Evolutionary conservation across 305 asterid species (phyloP), one percentile per base, ranked within the genome.

Genomic region (Plantago rigida): DNA sequence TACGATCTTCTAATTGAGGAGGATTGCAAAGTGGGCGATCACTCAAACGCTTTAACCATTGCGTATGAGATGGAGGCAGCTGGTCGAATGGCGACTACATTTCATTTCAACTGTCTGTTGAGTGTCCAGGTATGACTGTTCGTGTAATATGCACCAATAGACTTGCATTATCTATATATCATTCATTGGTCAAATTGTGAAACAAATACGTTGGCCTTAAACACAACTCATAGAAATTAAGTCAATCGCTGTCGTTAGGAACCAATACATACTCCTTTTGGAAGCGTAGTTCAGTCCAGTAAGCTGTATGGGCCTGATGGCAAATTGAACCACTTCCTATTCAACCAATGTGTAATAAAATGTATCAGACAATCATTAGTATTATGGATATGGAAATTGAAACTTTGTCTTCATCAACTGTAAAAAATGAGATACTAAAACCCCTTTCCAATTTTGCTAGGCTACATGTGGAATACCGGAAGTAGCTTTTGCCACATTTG

Each of bases 61-160:
- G 98, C 98, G 53, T 86, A 92, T 59, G 93, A 88, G 74, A 92
- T 92, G 98, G 98, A 92, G 83, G 84, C 94, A 64, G 98, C 98
- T 66, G 98, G 98, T 66, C 83, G 98, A 77, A 86, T 83, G 93
- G 98, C 98, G 5, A 86, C 96, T 31, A 92, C 98, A 14, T 92
- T 78, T 74, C 98, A 92, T 80, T 92, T 92, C 86, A 92, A 92
- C 73, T 84, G 96, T 83, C 96, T 92, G 69, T 71, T 92, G 75
- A 92, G 98, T 22, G 90, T 81, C 59, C 98, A 92, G 96, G 98
- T 92, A 71, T 64, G 31, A 9, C 22, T 61, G 15, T 71, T 60
- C 63, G 54, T 51, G 24, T 56, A 13, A 41, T 61, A 59, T 64
- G 75, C 55, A 56, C 44, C 50, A 68, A 29, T 31, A 61, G 48